Evolutionary conservation across 345 rosid species (phyloP).

Genomic region (Combretum micranthum): DNA sequence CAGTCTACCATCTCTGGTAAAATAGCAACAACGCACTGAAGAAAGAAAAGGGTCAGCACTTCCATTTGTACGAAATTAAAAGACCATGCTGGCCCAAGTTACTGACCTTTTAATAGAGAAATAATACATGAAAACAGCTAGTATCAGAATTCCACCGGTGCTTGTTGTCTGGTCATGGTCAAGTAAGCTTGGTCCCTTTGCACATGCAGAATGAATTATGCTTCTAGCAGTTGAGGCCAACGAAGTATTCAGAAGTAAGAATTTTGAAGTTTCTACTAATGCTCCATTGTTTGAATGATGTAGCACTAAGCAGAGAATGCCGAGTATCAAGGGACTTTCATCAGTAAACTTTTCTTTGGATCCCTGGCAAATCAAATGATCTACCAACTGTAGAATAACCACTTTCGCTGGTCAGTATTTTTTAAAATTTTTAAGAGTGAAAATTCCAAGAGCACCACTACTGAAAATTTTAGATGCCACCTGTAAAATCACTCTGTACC

Average conservation of each 20-base stretch:
- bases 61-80: slow-evolving; percentile 5
- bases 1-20: slow-evolving; percentile 50
- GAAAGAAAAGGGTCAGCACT: slow-evolving; percentile 20
- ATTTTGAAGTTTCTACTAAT: slow-evolving; percentile 63
- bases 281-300: slow-evolving; percentile 48
- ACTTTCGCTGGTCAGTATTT: too few species aligned
- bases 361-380: slow-evolving; percentile 31
- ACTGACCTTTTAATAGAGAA: slow-evolving; percentile 68
- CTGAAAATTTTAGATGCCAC: slow-evolving; percentile 27
- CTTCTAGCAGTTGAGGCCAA: slow-evolving; percentile 43
- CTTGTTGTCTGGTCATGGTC: slow-evolving; percentile 49
- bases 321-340: slow-evolving; percentile 40
- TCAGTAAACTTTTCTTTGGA: slow-evolving; percentile 26
- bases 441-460: not conserved
- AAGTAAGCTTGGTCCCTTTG: slow-evolving; percentile 58
- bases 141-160: slow-evolving; percentile 41
- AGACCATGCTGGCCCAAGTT: slow-evolving; percentile 7
- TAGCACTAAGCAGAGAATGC: slow-evolving; percentile 62
- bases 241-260: slow-evolving; percentile 49
- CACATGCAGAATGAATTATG: slow-evolving; percentile 43
- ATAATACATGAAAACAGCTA: slow-evolving; percentile 43
- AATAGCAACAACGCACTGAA: slow-evolving; percentile 41
- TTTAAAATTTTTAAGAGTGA: not conserved
- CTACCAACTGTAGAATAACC: slow-evolving; percentile 42
- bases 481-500: slow-evolving; percentile 65